Conservation (phyloP, 2,329 filamentous ascomycete genomes). For the Colletotrichum musicola region DNA sequence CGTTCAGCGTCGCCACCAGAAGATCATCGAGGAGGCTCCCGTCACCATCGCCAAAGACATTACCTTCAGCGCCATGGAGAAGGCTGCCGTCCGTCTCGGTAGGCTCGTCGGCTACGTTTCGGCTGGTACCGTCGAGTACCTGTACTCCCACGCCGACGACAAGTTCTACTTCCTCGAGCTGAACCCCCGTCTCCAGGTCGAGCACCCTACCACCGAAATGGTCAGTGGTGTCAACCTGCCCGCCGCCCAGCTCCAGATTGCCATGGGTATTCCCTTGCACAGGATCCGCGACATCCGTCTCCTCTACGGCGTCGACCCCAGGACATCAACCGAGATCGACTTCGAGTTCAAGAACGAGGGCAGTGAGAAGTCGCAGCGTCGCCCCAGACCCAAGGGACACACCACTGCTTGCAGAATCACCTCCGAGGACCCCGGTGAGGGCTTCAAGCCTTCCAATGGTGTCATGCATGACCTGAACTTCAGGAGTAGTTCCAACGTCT, state of each 20-base stretch:
- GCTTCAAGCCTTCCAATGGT: constrained; percentile 99
- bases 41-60: constrained; percentile 92
- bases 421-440: constrained; percentile 97
- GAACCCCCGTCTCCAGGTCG: constrained; percentile 98
- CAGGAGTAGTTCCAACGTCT: constrained; percentile 97
- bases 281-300: constrained; percentile 96
- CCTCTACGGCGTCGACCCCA: constrained; percentile 94
- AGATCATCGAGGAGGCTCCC: constrained; percentile 99
- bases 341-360: constrained; percentile 93
- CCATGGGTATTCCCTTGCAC: constrained; percentile 97
- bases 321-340: constrained; percentile 88
- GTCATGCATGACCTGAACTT: constrained; percentile 99
- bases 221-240: constrained; percentile 97
- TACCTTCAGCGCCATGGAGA: constrained; percentile 97
- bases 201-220: constrained; percentile 99
- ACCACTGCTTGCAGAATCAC: constrained; percentile 99
- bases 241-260: constrained; percentile 96
- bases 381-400: constrained; percentile 94
- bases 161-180: constrained; percentile 99
- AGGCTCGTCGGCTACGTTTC: constrained; percentile 98
- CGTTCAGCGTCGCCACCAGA: constrained; percentile 97
- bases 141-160: constrained; percentile 97
- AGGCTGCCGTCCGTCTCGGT: constrained; percentile 93
- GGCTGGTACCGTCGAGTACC: constrained; percentile 97
- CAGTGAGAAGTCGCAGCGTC: constrained; percentile 86